phyloP scores from a whole-genome alignment of 148 eudicot genomes.

The Spergularia marina region DNA sequence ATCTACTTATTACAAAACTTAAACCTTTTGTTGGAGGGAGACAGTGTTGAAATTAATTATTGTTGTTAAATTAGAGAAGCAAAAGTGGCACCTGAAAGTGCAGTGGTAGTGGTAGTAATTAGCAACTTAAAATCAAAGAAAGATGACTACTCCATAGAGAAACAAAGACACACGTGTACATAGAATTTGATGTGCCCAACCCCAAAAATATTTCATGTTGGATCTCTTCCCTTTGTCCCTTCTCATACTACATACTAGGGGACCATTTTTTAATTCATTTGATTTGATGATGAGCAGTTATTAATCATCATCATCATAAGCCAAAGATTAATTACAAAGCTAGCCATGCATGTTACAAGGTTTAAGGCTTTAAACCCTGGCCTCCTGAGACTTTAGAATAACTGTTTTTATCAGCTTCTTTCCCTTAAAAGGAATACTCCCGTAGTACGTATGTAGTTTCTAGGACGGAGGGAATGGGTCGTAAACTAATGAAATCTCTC shows the following conservation, averaged over 20 bases:
- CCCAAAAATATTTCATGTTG: too few relatives aligned
- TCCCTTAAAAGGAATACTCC: neutral
- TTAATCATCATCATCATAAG: too few relatives aligned
- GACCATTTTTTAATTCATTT: too few relatives aligned
- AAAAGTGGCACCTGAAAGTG: conserved; percentile 25
- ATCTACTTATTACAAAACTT: too few relatives aligned
- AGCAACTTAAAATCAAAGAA: neutral
- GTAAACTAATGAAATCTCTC: neutral
- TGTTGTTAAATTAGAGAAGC: neutral
- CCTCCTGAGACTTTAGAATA: neutral
- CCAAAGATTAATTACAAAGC: too few relatives aligned
- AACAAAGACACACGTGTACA: conserved; percentile 16
- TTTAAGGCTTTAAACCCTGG: neutral
- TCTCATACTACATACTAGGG: too few relatives aligned
- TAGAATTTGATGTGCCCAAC: neutral
- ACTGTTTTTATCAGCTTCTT: conserved; percentile 17
- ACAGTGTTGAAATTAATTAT: neutral
- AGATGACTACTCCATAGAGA: neutral
- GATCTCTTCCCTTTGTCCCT: too few relatives aligned
- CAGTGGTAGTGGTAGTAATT: neutral
- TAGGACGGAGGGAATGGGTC: too few relatives aligned
- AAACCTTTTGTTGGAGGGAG: too few relatives aligned
- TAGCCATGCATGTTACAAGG: too few relatives aligned
- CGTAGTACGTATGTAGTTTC: too few relatives aligned
- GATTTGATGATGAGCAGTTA: too few relatives aligned